Evolutionary conservation across 1,284 basidiomycete genomes (phyloP).

Genomic region (Puccinia triticina): DNA sequence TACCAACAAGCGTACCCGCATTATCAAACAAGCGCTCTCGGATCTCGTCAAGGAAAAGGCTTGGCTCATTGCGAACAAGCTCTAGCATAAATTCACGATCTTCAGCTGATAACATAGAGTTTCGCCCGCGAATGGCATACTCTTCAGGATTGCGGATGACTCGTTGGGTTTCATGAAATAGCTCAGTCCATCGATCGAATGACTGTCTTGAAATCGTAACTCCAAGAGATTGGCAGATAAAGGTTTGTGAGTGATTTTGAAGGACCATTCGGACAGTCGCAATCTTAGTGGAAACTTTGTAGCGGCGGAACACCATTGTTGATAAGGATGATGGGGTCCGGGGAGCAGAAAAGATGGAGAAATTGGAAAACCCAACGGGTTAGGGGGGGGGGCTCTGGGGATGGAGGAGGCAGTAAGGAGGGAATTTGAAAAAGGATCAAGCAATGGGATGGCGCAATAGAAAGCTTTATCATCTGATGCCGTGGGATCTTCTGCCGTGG

Average conservation of each 20-base stretch:
- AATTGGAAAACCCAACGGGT: too few species aligned
- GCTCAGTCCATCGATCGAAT: neutral
- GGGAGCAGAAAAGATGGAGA: too few species aligned
- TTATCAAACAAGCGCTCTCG: neutral
- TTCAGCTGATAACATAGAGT: neutral
- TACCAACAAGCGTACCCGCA: neutral
- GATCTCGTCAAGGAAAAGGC: conserved; percentile 17
- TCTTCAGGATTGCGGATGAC: conserved; percentile 17
- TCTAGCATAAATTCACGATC: conserved; percentile 13
- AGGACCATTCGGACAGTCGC: neutral
- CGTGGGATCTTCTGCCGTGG: too few species aligned
- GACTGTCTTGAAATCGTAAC: neutral
- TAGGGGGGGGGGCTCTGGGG: too few species aligned
- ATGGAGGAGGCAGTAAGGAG: too few species aligned
- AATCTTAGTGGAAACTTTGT: neutral
- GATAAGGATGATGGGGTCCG: neutral
- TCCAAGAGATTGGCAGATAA: neutral
- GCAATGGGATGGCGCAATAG: too few species aligned
- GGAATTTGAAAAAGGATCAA: too few species aligned
- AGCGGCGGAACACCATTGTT: neutral
- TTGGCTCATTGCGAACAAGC: conserved; percentile 4
- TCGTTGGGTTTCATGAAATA: neutral
- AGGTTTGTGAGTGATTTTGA: neutral
- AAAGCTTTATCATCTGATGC: too few species aligned
- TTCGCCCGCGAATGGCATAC: neutral